phyloP scores from a whole-genome alignment of 768 basidiomycete genomes.

The Cystofilobasidium capitatum region DNA sequence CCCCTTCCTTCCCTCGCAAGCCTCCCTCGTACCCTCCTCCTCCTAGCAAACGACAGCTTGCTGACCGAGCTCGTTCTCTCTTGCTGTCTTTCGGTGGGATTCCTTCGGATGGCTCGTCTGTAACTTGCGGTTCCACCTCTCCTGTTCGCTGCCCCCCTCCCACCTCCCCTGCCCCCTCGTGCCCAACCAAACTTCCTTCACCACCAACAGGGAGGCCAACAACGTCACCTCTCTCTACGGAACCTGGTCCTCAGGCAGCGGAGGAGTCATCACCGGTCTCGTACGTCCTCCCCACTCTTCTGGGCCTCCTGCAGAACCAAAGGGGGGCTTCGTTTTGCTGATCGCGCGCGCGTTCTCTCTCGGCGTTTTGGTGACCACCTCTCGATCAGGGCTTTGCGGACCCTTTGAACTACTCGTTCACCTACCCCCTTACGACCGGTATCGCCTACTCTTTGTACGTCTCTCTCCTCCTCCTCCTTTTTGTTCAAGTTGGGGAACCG shows the following conservation, averaged over 20 bases:
- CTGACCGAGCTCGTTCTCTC: no score
- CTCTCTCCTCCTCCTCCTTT: not conserved
- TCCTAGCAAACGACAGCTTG: no score
- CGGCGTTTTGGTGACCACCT: not conserved
- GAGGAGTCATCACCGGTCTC: constrained; percentile 64
- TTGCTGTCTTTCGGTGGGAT: no score
- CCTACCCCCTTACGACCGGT: constrained; percentile 74
- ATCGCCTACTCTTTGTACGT: constrained; percentile 82
- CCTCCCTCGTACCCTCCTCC: no score
- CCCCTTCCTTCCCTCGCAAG: not conserved
- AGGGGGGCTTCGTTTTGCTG: not conserved
- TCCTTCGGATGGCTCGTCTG: no score
- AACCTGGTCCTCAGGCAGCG: constrained; percentile 77
- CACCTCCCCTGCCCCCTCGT: not conserved
- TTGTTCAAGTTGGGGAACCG: constrained; percentile 13
- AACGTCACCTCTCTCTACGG: constrained; percentile 65
- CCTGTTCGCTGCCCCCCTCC: not conserved
- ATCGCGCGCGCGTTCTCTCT: not conserved
- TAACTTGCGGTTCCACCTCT: no score
- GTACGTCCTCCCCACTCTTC: constrained; percentile 49
- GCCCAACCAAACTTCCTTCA: not conserved
- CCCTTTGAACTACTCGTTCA: constrained; percentile 71
- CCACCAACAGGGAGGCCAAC: constrained; percentile 31
- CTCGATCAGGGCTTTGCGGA: constrained; percentile 63
- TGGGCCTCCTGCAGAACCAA: not conserved